Conservation (phyloP, 805 yeast species). For the Nakazawaea ishiwadae region DNA sequence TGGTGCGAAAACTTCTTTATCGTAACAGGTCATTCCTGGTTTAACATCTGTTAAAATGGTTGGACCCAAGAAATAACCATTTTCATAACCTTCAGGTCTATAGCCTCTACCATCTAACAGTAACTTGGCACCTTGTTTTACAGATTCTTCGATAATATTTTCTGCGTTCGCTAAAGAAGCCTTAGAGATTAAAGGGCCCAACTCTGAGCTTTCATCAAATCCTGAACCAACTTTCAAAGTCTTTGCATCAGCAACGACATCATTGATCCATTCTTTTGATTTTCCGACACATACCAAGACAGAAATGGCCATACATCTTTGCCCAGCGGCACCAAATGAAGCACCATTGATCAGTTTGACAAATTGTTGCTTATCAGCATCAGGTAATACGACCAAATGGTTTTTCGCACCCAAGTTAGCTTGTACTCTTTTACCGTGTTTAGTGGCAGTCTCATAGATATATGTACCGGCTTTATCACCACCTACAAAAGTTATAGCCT, state of each 20-base stretch:
- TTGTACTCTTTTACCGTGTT: constrained; percentile 71
- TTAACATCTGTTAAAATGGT: constrained; percentile 57
- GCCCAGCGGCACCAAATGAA: constrained; percentile 83
- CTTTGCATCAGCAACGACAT: constrained; percentile 53
- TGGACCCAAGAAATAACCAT: constrained; percentile 72
- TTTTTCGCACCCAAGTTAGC: constrained; percentile 78
- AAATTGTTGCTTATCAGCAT: constrained; percentile 60
- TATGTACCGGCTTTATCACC: constrained; percentile 76
- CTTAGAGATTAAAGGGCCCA: constrained; percentile 72
- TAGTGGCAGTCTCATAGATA: constrained; percentile 60
- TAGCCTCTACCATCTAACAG: constrained; percentile 60
- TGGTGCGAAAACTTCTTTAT: constrained; percentile 76
- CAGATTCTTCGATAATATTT: constrained; percentile 51
- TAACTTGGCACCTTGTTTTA: constrained; percentile 57
- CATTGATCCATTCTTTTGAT: constrained; percentile 58
- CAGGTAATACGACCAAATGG: constrained; percentile 70
- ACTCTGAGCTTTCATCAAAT: constrained; percentile 53
- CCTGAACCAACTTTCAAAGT: constrained; percentile 60
- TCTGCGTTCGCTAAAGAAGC: constrained; percentile 49
- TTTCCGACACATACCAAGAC: constrained; percentile 70
- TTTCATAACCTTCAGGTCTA: constrained; percentile 33
- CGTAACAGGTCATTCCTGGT: constrained; percentile 69
- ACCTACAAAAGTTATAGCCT: constrained; percentile 76
- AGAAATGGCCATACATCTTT: constrained; percentile 77
- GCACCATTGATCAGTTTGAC: constrained; percentile 68